Base-by-base conservation (phyloP, 139 green algal species). In the Pseudopediastrum boryanum region DNA sequence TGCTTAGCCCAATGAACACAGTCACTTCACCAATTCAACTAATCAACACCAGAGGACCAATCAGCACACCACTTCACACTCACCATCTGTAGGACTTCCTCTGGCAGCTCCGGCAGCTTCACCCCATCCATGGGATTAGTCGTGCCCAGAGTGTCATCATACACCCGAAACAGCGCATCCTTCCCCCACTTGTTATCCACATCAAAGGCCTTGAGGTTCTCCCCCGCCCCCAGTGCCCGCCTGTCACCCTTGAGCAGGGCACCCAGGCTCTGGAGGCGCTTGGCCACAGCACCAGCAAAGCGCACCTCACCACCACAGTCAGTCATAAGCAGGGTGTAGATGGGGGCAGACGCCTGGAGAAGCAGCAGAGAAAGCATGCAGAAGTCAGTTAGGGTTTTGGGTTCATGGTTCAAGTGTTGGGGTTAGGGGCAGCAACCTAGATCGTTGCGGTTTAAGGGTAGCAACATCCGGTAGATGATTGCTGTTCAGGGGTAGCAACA, bases 231-330 rank as follows among this genome's bases (percentile, higher is more conserved):
- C 58, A 92, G 89, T 0, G 94, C 94, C 16, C 94, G 85, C 9
- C 94, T 80, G 85, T 98, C 95, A 2, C 94, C 95, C 27, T 93
- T 81, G 2, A 94, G 97, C 39, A 98, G 86, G 36, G 94, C 95
- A 0, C 94, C 93, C 78, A 98, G 85, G 46, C 62, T 88, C 84
- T 97, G 92, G 82, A 98, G 88, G n/a, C 95, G 90, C 39, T 90
- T 84, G 4, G 94, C 93, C 44, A 98, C 95, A 0, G 93, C 89
- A 0, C 91, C 90, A 13, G 89, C 91, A 87, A 98, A 98, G 7
- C 94, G 89, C 66, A 88, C 85, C 84, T 98, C 94, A 33, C 94
- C 94, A 31, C 94, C 94, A 50, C 97, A 59, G 10, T 87, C 85
- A 0, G 91, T 98, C 65, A 86, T 90, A 4, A 94, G 70, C 71